Percentiles rank a stretch among this genome's conserved stretches.
Conservation (phyloP, 352 stramenopile genomes). For the Saprolegnia diclina region DNA sequence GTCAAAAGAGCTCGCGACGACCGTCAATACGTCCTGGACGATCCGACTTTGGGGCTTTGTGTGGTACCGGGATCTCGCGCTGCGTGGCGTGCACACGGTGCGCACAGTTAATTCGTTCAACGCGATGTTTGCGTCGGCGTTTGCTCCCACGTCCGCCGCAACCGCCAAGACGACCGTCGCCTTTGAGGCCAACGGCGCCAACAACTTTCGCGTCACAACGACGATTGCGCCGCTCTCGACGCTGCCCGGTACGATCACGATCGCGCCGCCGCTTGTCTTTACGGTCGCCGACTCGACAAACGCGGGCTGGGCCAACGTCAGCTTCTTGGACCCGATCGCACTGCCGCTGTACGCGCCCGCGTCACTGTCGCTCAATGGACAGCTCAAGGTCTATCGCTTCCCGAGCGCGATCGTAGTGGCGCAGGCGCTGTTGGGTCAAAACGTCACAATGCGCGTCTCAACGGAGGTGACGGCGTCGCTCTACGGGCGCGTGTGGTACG, state of each 20-base stretch:
- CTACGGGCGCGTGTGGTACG: slow-evolving; percentile 12
- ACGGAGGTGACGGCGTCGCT: neutral
- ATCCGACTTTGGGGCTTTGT: slow-evolving; percentile 24
- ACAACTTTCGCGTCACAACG: slow-evolving; percentile 27
- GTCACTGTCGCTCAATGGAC: slow-evolving; percentile 4
- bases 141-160: neutral
- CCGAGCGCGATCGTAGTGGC: neutral
- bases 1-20: slow-evolving; percentile 12
- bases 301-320: slow-evolving; percentile 11
- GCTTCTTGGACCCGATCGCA: slow-evolving; percentile 1
- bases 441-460: slow-evolving; percentile 18
- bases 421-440: neutral
- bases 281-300: neutral
- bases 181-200: neutral
- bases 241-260: slow-evolving; percentile 9
- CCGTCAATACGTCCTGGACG: slow-evolving; percentile 14
- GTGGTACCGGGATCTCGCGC: slow-evolving; percentile 17
- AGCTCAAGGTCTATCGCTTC: slow-evolving; percentile 16
- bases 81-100: slow-evolving; percentile 4
- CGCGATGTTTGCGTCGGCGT: slow-evolving; percentile 14
- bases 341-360: slow-evolving; percentile 1
- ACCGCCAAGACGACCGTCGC: slow-evolving; percentile 13
- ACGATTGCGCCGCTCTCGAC: slow-evolving; percentile 16
- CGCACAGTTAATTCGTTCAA: slow-evolving; percentile 1
- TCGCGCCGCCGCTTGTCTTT: slow-evolving; percentile 16